Conservation (phyloP, 176 grass and related monocot species). For the Cenchrus americanus region DNA sequence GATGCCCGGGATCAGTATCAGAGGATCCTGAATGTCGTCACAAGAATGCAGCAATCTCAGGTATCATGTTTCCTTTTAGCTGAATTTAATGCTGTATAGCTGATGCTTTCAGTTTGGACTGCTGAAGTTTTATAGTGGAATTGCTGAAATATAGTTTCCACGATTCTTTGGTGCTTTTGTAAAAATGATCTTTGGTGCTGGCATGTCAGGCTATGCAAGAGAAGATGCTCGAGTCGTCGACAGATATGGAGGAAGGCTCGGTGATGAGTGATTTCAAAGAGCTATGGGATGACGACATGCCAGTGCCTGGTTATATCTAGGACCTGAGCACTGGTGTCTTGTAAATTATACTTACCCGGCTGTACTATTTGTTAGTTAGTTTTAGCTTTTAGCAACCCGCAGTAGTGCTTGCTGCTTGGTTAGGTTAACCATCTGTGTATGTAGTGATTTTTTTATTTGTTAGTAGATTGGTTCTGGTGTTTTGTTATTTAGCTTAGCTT, state of each 20-base stretch:
- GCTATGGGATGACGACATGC: slow-evolving; percentile 69
- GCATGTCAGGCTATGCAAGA: slow-evolving; percentile 71
- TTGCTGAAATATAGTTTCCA: slow-evolving; percentile 4
- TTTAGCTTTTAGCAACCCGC: slow-evolving; percentile 20
- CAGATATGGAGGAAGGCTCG: slow-evolving; percentile 64
- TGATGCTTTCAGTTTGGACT: not conserved
- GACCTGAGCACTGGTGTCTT: slow-evolving; percentile 23
- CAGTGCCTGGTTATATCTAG: slow-evolving; percentile 54
- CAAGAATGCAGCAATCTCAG: slow-evolving; percentile 89
- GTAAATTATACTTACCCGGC: slow-evolving; percentile 37
- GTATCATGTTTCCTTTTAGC: slow-evolving; percentile 38
- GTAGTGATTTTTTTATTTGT: slow-evolving; percentile 5
- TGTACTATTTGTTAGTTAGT: slow-evolving; percentile 9
- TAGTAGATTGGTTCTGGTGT: slow-evolving; percentile 5
- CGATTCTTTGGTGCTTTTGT: not conserved
- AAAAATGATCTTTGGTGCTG: not conserved
- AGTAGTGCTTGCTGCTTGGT: not conserved
- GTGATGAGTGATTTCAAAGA: slow-evolving; percentile 81
- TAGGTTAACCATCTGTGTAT: slow-evolving; percentile 17
- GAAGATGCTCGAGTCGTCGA: slow-evolving; percentile 55
- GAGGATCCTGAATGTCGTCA: slow-evolving; percentile 79
- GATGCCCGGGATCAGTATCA: slow-evolving; percentile 86
- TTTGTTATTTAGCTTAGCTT: not conserved
- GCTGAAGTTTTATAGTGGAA: not conserved
- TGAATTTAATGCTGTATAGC: not conserved